Evolutionary conservation across 202 grass and related monocot species (phyloP).

Genomic region (Carex sylvatica): DNA sequence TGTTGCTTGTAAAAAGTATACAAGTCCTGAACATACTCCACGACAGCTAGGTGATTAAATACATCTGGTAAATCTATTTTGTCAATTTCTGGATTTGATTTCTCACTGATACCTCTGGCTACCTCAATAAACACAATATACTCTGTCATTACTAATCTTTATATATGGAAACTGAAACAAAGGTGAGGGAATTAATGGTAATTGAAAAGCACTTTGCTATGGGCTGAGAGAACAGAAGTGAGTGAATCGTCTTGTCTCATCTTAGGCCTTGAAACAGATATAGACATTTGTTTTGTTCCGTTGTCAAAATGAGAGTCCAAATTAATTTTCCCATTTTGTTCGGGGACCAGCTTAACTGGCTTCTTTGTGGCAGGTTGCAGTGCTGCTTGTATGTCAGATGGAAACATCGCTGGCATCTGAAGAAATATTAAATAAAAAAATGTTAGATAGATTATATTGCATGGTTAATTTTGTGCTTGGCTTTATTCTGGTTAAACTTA

Average conservation of each 20-base stretch:
- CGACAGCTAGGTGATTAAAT: constrained; percentile 62
- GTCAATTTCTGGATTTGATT: constrained; percentile 36
- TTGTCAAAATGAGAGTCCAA: background rate
- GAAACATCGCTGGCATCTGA: constrained; percentile 37
- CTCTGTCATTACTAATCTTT: background rate
- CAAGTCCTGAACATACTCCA: constrained; percentile 79
- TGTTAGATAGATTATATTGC: background rate
- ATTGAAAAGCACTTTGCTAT: constrained; percentile 50
- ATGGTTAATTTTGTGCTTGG: background rate
- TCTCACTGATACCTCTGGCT: constrained; percentile 44
- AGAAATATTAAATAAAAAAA: background rate
- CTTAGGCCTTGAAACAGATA: constrained; percentile 21
- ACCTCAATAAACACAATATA: constrained; percentile 31
- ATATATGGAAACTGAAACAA: background rate
- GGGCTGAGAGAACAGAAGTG: constrained; percentile 53
- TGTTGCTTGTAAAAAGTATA: constrained; percentile 73
- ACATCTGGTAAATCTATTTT: constrained; percentile 69
- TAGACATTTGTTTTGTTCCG: constrained; percentile 9
- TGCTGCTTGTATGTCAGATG: constrained; percentile 5
- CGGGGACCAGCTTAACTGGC: background rate
- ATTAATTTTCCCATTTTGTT: constrained; percentile 26
- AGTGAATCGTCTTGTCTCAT: constrained; percentile 45
- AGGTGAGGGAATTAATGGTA: background rate
- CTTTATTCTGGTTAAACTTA: no score
- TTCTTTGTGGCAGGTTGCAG: constrained; percentile 35